Conservation (phyloP, 371 early-diverging fungal genomes). For the Vairimorpha ceranae region DNA sequence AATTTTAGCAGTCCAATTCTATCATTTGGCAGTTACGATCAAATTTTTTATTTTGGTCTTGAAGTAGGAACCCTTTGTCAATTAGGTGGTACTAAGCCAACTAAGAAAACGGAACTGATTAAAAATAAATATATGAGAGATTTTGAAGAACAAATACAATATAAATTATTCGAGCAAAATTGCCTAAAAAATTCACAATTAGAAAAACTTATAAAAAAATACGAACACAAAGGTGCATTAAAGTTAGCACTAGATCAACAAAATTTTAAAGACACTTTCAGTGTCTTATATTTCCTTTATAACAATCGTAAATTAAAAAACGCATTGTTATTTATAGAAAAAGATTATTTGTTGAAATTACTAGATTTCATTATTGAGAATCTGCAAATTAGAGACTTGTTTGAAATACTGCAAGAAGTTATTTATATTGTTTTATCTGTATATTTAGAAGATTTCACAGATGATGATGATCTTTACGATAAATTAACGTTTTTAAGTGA, state of each 20-base stretch:
- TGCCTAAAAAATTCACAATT: neutral
- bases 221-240: constrained; percentile 40
- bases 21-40: constrained; percentile 2
- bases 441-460: constrained; percentile 33
- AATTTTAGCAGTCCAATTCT: constrained; percentile 15
- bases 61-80: constrained; percentile 23
- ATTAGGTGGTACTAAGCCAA: neutral
- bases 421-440: constrained; percentile 21
- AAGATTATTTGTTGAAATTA: constrained; percentile 10
- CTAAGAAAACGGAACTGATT: neutral
- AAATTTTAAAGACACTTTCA: constrained; percentile 29
- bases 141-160: constrained; percentile 40
- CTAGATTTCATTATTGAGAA: constrained; percentile 45
- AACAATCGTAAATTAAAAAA: constrained; percentile 32
- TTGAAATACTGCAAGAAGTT: constrained; percentile 29
- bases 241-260: constrained; percentile 4
- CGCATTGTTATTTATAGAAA: constrained; percentile 19
- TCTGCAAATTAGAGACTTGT: constrained; percentile 36
- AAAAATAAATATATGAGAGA: neutral
- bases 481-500: constrained; percentile 16
- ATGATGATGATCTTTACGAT: constrained; percentile 12
- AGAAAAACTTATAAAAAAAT: constrained; percentile 32
- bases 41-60: constrained; percentile 16
- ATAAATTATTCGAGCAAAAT: constrained; percentile 15
- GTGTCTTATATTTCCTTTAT: constrained; percentile 39